These are phyloP conservation scores for Pseudonectria foliicola DNA, from an alignment of 2,329 filamentous ascomycete species.

Conservation along the genomic window DNA sequence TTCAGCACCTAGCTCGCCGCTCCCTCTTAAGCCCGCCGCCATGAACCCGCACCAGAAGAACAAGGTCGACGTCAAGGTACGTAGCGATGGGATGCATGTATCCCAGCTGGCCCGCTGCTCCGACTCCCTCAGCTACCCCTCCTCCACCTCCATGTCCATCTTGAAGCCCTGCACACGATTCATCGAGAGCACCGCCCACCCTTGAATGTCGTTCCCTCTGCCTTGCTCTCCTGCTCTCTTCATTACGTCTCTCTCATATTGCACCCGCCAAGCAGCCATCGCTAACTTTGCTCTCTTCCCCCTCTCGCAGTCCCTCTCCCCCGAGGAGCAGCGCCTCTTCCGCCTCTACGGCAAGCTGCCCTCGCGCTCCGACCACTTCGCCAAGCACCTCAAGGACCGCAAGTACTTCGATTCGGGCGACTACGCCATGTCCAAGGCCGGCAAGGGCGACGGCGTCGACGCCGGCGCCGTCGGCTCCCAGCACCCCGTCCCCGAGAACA, in stretches of 20 bases:
- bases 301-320: constrained; percentile 65
- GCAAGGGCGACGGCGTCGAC: constrained; percentile 90
- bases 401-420: constrained; percentile 98
- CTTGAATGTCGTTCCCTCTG: neutral
- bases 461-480: constrained; percentile 90
- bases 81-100: constrained; percentile 28
- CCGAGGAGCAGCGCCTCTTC: constrained; percentile 94
- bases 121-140: constrained; percentile 10
- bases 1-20: neutral
- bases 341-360: constrained; percentile 97
- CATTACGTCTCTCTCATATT: constrained; percentile 1
- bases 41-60: constrained; percentile 99
- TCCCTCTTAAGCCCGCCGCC: constrained; percentile 18
- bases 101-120: neutral
- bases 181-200: constrained; percentile 2
- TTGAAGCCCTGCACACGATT: constrained; percentile 6
- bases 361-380: constrained; percentile 89
- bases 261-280: too few species aligned
- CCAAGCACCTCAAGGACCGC: constrained; percentile 98
- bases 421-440: constrained; percentile 94
- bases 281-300: constrained; percentile 15
- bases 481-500: constrained; percentile 91
- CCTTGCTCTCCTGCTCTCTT: constrained; percentile 1
- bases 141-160: constrained; percentile 7
- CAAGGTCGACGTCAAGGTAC: constrained; percentile 92